These are phyloP conservation scores for Coniochaeta sp. DNA, from an alignment of 2,329 filamentous ascomycete genomes.

Conservation along the genomic window DNA sequence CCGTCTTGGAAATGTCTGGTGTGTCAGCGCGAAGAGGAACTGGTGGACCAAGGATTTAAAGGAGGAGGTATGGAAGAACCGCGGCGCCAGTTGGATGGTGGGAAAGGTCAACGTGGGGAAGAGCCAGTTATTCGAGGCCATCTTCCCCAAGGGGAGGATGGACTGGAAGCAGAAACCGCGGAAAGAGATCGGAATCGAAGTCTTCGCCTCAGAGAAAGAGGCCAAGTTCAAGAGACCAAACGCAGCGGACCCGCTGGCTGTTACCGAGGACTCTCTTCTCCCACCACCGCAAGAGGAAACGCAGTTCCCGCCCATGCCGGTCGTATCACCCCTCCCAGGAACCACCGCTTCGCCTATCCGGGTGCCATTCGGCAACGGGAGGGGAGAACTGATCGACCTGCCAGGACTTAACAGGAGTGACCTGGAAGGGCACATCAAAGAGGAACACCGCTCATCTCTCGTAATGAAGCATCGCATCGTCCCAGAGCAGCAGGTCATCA, in stretches of 20 bases:
- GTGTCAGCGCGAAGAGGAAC: constrained; percentile 75
- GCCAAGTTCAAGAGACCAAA: constrained; percentile 4
- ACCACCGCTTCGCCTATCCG: constrained; percentile 95
- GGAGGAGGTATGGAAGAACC: constrained; percentile 75
- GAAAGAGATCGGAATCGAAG: constrained; percentile 25
- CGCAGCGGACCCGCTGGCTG: constrained; percentile 2
- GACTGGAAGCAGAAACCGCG: constrained; percentile 27
- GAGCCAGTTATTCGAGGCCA: constrained; percentile 78
- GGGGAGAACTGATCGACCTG: constrained; percentile 87
- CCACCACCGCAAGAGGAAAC: constrained; percentile 69
- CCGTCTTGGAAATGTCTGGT: constrained; percentile 81
- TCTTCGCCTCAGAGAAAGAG: constrained; percentile 14
- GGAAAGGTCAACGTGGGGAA: constrained; percentile 99
- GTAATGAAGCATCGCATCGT: constrained; percentile 73
- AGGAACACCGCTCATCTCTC: constrained; percentile 58
- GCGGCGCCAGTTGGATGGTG: constrained; percentile 89
- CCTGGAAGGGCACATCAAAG: constrained; percentile 63
- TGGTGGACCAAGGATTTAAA: constrained; percentile 92
- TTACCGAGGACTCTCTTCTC: constrained; percentile 52
- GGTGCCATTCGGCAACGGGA: constrained; percentile 78
- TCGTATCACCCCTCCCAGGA: constrained; percentile 80
- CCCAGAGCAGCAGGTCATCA: constrained; percentile 67
- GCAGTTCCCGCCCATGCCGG: constrained; percentile 74
- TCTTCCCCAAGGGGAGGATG: constrained; percentile 72
- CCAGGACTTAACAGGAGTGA: constrained; percentile 74